Conservation (phyloP, 108 stramenopile genomes). For the Stephanodiscus minutulus region DNA sequence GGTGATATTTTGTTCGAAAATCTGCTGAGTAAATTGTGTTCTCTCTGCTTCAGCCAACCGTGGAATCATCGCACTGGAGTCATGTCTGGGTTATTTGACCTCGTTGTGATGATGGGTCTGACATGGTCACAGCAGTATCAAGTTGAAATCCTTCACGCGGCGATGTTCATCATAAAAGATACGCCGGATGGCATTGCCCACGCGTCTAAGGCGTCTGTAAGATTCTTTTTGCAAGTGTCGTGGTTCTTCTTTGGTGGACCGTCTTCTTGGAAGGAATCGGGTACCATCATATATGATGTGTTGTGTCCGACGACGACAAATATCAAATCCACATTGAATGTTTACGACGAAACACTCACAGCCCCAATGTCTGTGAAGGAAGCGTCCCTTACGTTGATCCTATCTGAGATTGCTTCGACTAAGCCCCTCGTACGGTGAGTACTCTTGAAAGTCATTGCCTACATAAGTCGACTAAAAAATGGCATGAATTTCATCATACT, state of each 20-base stretch:
- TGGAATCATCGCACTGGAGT: slow-evolving; percentile 62
- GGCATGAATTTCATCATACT: too few relatives aligned
- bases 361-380: slow-evolving; percentile 35
- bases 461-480: not conserved
- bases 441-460: not conserved
- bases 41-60: slow-evolving; percentile 36
- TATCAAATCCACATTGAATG: not conserved
- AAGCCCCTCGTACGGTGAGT: slow-evolving; percentile 72
- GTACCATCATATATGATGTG: slow-evolving; percentile 38
- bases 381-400: slow-evolving; percentile 55
- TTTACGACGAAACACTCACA: not conserved
- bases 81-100: slow-evolving; percentile 45
- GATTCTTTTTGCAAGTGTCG: slow-evolving; percentile 60
- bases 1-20: slow-evolving; percentile 53
- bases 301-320: slow-evolving; percentile 17
- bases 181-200: slow-evolving; percentile 63
- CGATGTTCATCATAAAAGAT: slow-evolving; percentile 76
- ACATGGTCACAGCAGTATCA: slow-evolving; percentile 68
- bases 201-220: slow-evolving; percentile 56
- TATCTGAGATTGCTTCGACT: slow-evolving; percentile 69
- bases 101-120: slow-evolving; percentile 53
- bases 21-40: slow-evolving; percentile 58
- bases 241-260: slow-evolving; percentile 52
- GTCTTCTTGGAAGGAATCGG: slow-evolving; percentile 26
- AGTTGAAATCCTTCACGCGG: slow-evolving; percentile 68